These are phyloP conservation scores for Geotrichum europaeum DNA, from an alignment of 1,139 yeast species.

Conservation along the genomic window DNA sequence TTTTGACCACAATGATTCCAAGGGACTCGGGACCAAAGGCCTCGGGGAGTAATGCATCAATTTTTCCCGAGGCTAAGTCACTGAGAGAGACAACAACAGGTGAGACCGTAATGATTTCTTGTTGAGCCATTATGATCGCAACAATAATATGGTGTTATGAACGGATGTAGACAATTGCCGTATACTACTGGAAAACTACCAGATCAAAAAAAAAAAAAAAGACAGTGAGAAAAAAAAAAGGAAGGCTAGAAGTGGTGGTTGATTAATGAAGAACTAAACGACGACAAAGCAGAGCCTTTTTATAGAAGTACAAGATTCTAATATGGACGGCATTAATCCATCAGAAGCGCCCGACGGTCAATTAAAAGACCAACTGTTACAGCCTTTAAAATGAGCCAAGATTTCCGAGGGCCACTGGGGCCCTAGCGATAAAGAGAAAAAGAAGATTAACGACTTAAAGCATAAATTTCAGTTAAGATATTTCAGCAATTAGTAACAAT, in stretches of 20 bases:
- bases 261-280: too few species aligned
- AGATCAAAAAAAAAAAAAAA: not conserved
- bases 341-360: too few species aligned
- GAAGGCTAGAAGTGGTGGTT: too few species aligned
- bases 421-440: too few species aligned
- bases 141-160: not conserved
- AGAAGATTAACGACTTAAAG: not conserved
- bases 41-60: slow-evolving; percentile 33
- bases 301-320: too few species aligned
- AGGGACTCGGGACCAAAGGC: slow-evolving; percentile 58
- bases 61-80: slow-evolving; percentile 37
- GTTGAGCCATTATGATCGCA: not conserved
- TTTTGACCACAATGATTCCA: slow-evolving; percentile 47
- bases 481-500: not conserved
- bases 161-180: too few species aligned
- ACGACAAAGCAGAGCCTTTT: too few species aligned
- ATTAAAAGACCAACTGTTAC: too few species aligned
- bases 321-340: too few species aligned
- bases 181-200: not conserved
- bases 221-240: not conserved
- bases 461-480: not conserved
- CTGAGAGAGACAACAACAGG: slow-evolving; percentile 35
- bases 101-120: not conserved
- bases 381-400: too few species aligned
- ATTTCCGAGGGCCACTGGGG: not conserved